Percentiles rank a stretch among this genome's conserved stretches.
phyloP scores from a whole-genome alignment of 2,329 filamentous ascomycete genomes.

The Lizonia empirigonia region DNA sequence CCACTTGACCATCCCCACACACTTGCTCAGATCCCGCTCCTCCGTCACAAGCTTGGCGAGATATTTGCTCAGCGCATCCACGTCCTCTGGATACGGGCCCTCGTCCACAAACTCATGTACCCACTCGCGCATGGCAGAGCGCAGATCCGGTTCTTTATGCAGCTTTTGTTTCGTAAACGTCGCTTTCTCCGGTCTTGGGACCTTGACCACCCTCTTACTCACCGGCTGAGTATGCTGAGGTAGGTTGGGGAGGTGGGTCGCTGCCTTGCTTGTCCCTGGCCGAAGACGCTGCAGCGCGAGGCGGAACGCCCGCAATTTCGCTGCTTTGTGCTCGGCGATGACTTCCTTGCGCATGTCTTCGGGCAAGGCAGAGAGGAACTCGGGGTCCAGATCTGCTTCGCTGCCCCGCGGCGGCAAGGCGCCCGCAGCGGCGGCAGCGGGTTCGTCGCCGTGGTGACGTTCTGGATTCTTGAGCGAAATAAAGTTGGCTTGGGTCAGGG shows the following conservation, averaged over 20 bases:
- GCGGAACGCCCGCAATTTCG: constrained; percentile 32
- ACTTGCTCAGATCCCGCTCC: constrained; percentile 80
- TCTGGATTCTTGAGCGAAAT: constrained; percentile 50
- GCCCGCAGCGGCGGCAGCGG: constrained; percentile 38
- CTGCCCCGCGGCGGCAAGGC: constrained; percentile 24
- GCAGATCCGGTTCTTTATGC: constrained; percentile 65
- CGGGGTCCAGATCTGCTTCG: constrained; percentile 49
- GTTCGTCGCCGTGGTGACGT: constrained; percentile 19
- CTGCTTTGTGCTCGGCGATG: constrained; percentile 68
- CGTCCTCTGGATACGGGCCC: constrained; percentile 80
- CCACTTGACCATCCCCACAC: constrained; percentile 72
- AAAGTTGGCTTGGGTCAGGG: constrained; percentile 75
- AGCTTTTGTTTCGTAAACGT: constrained; percentile 68
- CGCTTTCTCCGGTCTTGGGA: constrained; percentile 59
- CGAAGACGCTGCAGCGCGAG: constrained; percentile 40
- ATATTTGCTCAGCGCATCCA: constrained; percentile 75
- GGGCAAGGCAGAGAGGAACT: constrained; percentile 82
- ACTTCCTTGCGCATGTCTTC: constrained; percentile 71
- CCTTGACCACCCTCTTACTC: too few species aligned
- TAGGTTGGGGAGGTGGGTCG: not conserved
- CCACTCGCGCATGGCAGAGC: constrained; percentile 78
- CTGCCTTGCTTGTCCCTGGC: not conserved
- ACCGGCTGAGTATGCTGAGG: too few species aligned
- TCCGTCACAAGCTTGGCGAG: constrained; percentile 72
- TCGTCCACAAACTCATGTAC: constrained; percentile 71